Evolutionary conservation across 2,329 filamentous ascomycete genomes (phyloP), one percentile per base, ranked within the genome.

Genomic region (Colletotrichum melonis): DNA sequence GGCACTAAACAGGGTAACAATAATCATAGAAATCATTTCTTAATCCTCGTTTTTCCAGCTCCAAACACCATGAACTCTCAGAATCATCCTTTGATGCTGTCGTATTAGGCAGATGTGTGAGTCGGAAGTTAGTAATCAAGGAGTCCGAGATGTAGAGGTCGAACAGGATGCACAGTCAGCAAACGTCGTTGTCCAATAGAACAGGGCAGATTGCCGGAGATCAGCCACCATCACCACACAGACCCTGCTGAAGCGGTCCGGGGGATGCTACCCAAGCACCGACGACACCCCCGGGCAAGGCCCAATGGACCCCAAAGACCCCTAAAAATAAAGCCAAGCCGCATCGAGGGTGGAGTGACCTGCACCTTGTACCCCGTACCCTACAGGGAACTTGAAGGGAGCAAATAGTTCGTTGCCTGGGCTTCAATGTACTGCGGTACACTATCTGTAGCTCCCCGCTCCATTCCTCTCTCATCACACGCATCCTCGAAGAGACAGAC

Each of bases 271-370:
- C 57, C 57, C 57, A 60, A 19, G 59, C 38, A 42, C 38, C 38
- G 6, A 42, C 19, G 5, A 19, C 14, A 24, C 12, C 59, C 38
- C 38, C 38, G 26, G 35, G 38, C 38, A 42, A 42, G 38, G 38
- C 38, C 38, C 16, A 42, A 42, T 42, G 69, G 19, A 54, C 19
- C 58, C 30, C 59, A 28, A 55, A 56, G 71, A 73, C 67, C 71
- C 67, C 67, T 73, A 73, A 73, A 70, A 73, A 62, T 66, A 73
- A 70, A 38, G 42, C 19, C 67, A 66, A 49, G 56, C 62, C 67
- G 56, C 67, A 71, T 73, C 3, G 26, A 46, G 56, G 35, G 60
- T 62, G 67, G 56, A 24, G 26, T 22, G 62, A 2, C 24, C 16
- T 38, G 56, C 57, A 14, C 42, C 59, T 16, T 22, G 24, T 28